A percentile compares a stretch with the other conserved stretches of the same genome.
Evolutionary conservation across 2,329 filamentous ascomycete species (phyloP).

Genomic region (Calonectria hongkongensis): DNA sequence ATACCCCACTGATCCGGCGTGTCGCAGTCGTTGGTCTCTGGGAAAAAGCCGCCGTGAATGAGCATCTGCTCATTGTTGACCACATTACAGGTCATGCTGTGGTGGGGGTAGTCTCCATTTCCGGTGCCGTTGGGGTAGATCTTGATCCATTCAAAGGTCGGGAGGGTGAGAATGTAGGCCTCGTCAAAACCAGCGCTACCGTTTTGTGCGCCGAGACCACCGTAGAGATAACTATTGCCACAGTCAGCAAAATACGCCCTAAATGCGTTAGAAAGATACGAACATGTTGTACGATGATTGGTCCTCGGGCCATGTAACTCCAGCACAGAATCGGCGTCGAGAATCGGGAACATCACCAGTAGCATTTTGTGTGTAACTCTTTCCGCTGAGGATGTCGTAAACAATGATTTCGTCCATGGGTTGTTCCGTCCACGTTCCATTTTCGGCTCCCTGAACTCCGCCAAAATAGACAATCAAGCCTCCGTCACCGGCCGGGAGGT

Average conservation of each 20-base stretch:
- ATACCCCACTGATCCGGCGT: slow-evolving; percentile 70
- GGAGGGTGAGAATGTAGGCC: slow-evolving; percentile 75
- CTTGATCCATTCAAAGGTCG: slow-evolving; percentile 78
- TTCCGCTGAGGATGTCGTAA: slow-evolving; percentile 75
- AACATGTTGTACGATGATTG: slow-evolving; percentile 79
- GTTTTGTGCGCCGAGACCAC: slow-evolving; percentile 70
- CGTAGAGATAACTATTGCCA: slow-evolving; percentile 74
- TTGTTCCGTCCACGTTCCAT: slow-evolving; percentile 67
- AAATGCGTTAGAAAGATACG: slow-evolving; percentile 51
- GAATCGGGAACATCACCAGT: slow-evolving; percentile 71
- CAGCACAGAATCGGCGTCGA: slow-evolving; percentile 76
- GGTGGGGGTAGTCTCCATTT: slow-evolving; percentile 67
- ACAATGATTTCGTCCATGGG: slow-evolving; percentile 72
- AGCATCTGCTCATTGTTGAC: slow-evolving; percentile 75
- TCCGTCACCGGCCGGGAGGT: slow-evolving; percentile 74
- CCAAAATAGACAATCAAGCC: slow-evolving; percentile 79
- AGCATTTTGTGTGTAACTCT: slow-evolving; percentile 76
- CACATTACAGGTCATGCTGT: slow-evolving; percentile 75
- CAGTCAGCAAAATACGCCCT: slow-evolving; percentile 15
- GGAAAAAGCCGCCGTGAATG: slow-evolving; percentile 77
- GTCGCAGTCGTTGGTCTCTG: slow-evolving; percentile 69
- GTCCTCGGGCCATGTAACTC: slow-evolving; percentile 75
- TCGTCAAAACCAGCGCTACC: slow-evolving; percentile 73
- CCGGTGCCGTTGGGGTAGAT: slow-evolving; percentile 66
- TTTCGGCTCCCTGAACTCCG: slow-evolving; percentile 71